These are phyloP conservation scores for Alternaria rosae DNA, from an alignment of 2,329 filamentous ascomycete genomes.

Conservation along the genomic window DNA sequence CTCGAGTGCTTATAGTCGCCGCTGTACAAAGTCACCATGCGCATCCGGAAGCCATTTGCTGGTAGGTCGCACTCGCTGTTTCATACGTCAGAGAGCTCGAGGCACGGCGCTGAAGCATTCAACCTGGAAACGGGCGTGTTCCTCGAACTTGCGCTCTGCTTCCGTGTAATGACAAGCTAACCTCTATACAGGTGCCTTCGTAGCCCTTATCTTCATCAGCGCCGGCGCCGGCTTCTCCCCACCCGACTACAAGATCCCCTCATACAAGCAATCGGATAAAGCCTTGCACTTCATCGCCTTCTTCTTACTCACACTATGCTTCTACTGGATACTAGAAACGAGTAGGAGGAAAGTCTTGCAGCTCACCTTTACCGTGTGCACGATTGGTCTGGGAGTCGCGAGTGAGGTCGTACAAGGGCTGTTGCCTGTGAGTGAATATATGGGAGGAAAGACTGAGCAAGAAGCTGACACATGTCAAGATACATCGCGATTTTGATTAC, in stretches of 20 bases:
- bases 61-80: slow-evolving; percentile 8
- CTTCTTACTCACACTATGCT: slow-evolving; percentile 82
- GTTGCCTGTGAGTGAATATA: slow-evolving; percentile 60
- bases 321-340: slow-evolving; percentile 98
- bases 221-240: slow-evolving; percentile 75
- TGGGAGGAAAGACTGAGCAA: neutral
- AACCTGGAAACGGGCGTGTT: neutral
- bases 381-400: slow-evolving; percentile 72
- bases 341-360: slow-evolving; percentile 84
- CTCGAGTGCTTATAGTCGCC: neutral
- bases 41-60: slow-evolving; percentile 20
- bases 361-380: slow-evolving; percentile 82
- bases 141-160: neutral
- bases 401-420: slow-evolving; percentile 79
- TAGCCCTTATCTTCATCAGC: slow-evolving; percentile 69
- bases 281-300: slow-evolving; percentile 86
- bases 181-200: slow-evolving; percentile 53
- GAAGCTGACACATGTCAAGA: slow-evolving; percentile 37
- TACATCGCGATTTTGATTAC: slow-evolving; percentile 70
- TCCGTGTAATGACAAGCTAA: neutral
- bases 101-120: neutral
- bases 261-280: slow-evolving; percentile 81
- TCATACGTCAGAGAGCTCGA: slow-evolving; percentile 5
- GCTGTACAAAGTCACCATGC: slow-evolving; percentile 3
- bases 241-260: slow-evolving; percentile 55